Percentiles rank a stretch among this genome's conserved stretches.
Evolutionary conservation across 129 eudicot species (phyloP).

Genomic region (Artemisia tridentata): DNA sequence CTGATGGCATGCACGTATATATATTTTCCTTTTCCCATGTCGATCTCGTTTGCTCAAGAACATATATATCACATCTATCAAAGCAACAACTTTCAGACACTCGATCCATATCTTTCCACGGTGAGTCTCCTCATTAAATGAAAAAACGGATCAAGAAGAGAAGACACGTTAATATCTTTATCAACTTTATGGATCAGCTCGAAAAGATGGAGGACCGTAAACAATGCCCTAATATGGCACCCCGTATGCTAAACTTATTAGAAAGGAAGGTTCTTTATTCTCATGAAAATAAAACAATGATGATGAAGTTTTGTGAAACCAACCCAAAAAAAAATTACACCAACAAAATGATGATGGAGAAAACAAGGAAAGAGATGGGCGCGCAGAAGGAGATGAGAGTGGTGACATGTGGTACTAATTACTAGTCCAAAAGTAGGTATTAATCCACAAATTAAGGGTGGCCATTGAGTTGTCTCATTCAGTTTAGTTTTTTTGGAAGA

Average conservation of each 20-base stretch:
- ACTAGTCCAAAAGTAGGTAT: constrained; percentile 27
- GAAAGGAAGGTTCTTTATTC: not conserved
- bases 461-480: constrained; percentile 32
- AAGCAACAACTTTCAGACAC: not conserved
- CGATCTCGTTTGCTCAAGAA: constrained; percentile 13
- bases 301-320: constrained; percentile 11
- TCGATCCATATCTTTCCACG: constrained; percentile 9
- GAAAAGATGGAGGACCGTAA: not conserved
- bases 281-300: constrained; percentile 14
- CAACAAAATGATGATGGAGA: constrained; percentile 35
- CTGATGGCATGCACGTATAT: not conserved
- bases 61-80: not conserved
- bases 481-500: constrained; percentile 25
- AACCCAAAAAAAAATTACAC: constrained; percentile 2
- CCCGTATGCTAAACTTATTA: constrained; percentile 13
- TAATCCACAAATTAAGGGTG: constrained; percentile 35
- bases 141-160: constrained; percentile 10
- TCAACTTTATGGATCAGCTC: constrained; percentile 20
- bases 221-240: constrained; percentile 14
- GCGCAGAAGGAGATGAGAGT: constrained; percentile 28
- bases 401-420: constrained; percentile 28
- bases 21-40: constrained; percentile 1
- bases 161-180: constrained; percentile 11
- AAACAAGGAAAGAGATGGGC: constrained; percentile 28
- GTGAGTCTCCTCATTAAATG: constrained; percentile 23